A percentile compares a stretch with the other conserved stretches of the same genome.
These are phyloP conservation scores for Torulaspora microellipsoides DNA, from an alignment of 805 yeast genomes.

Conservation along the genomic window DNA sequence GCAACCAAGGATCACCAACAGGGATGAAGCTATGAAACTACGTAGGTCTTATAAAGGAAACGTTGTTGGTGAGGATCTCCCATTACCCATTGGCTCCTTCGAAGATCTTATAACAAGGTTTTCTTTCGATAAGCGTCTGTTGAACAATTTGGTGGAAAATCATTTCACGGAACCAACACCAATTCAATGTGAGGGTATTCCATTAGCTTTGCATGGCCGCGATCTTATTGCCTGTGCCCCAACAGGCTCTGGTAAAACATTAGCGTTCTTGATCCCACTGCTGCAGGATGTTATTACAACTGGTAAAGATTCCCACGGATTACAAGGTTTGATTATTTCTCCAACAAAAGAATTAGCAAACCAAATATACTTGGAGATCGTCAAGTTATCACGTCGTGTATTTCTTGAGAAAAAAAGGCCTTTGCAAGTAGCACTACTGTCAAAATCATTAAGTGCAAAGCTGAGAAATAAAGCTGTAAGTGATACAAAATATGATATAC, in stretches of 20 bases:
- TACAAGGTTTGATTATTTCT: constrained; percentile 75
- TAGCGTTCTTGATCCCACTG: constrained; percentile 83
- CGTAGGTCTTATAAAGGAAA: constrained; percentile 63
- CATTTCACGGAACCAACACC: constrained; percentile 87
- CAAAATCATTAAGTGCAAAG: constrained; percentile 68
- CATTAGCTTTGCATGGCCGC: constrained; percentile 60
- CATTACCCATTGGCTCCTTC: constrained; percentile 88
- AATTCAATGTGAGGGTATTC: constrained; percentile 87
- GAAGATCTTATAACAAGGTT: constrained; percentile 71
- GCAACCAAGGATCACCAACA: constrained; percentile 45
- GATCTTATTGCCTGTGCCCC: constrained; percentile 95
- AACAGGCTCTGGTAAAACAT: constrained; percentile 96
- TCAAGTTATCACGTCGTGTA: constrained; percentile 43
- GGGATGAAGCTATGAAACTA: constrained; percentile 55
- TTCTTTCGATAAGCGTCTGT: constrained; percentile 48
- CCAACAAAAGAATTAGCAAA: constrained; percentile 94
- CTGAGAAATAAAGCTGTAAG: constrained; percentile 56
- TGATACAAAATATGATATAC: constrained; percentile 64
- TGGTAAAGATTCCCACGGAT: constrained; percentile 37
- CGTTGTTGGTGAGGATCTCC: constrained; percentile 77
- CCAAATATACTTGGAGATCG: constrained; percentile 73
- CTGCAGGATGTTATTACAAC: constrained; percentile 47
- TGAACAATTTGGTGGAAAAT: constrained; percentile 59
- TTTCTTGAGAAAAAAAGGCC: constrained; percentile 43
- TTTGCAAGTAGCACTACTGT: constrained; percentile 58